Evolutionary conservation across 2,329 filamentous ascomycete species (phyloP).

Genomic region (Monosporascus sp.): DNA sequence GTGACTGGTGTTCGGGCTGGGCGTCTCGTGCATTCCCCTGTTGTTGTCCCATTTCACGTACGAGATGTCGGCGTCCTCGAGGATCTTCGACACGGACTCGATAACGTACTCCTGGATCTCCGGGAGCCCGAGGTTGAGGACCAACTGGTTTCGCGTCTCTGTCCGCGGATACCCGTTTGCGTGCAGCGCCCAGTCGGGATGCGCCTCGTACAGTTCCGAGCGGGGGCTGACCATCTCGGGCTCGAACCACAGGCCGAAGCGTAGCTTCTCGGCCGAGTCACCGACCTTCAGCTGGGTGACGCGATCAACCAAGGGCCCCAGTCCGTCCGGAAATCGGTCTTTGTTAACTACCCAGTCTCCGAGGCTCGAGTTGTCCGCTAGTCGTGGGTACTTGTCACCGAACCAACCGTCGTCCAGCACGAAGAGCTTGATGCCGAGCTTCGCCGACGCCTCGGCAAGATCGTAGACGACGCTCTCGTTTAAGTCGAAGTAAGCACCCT

Average conservation of each 20-base stretch:
- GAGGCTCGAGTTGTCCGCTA: conserved; percentile 51
- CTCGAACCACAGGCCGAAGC: conserved; percentile 63
- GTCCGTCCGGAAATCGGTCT: conserved; percentile 52
- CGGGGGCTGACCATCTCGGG: conserved; percentile 64
- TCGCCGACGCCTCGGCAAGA: conserved; percentile 51
- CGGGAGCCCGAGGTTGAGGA: conserved; percentile 54
- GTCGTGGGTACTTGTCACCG: conserved; percentile 54
- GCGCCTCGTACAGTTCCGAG: conserved; percentile 53
- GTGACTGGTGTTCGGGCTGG: conserved; percentile 48
- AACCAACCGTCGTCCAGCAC: conserved; percentile 67
- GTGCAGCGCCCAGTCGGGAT: conserved; percentile 60
- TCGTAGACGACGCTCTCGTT: conserved; percentile 51
- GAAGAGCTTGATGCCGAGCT: conserved; percentile 56
- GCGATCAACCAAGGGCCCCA: conserved; percentile 44
- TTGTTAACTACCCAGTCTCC: conserved; percentile 60
- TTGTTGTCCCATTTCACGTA: conserved; percentile 70
- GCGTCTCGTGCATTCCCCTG: conserved; percentile 55
- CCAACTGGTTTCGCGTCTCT: conserved; percentile 51
- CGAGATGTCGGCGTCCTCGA: conserved; percentile 46
- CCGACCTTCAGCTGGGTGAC: conserved; percentile 44
- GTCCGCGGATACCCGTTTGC: conserved; percentile 52
- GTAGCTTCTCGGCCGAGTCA: conserved; percentile 42
- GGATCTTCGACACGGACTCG: conserved; percentile 45
- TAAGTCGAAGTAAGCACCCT: conserved; percentile 54
- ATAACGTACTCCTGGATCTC: conserved; percentile 62